phyloP scores from a whole-genome alignment of 1,284 basidiomycete species.

The Pyrrhoderma noxium region DNA sequence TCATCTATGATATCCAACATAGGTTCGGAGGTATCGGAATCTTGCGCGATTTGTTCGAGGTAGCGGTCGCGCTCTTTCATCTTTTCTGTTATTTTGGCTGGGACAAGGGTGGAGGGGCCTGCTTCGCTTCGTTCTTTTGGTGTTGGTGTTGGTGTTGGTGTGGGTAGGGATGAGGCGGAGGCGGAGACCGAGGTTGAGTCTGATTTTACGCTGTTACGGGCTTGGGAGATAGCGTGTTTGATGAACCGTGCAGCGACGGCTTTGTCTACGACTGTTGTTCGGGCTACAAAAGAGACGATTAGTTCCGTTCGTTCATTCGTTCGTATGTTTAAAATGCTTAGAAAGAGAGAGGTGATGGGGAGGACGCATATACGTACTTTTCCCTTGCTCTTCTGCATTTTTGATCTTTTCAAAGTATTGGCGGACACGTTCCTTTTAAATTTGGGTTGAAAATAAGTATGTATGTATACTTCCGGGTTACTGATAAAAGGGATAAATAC shows the following conservation, averaged over 20 bases:
- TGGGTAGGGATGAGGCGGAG: background rate
- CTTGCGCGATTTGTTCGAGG: constrained; percentile 44
- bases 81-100: constrained; percentile 56
- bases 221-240: constrained; percentile 70
- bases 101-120: constrained; percentile 30
- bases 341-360: background rate
- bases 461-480: background rate
- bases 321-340: background rate
- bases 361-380: constrained; percentile 35
- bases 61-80: constrained; percentile 62
- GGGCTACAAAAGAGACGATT: constrained; percentile 26
- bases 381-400: constrained; percentile 57
- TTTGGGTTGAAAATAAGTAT: constrained; percentile 25
- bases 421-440: constrained; percentile 68
- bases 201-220: constrained; percentile 27
- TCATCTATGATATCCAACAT: constrained; percentile 35
- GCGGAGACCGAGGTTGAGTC: constrained; percentile 10
- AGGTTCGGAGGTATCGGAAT: constrained; percentile 38
- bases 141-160: background rate
- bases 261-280: constrained; percentile 58
- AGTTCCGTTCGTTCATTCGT: too few species aligned
- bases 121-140: constrained; percentile 23
- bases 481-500: constrained; percentile 33
- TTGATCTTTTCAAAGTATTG: constrained; percentile 77
- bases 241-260: constrained; percentile 75